Evolutionary conservation across 1,284 basidiomycete genomes (phyloP).

Genomic region (Cutaneotrichosporon sp.): DNA sequence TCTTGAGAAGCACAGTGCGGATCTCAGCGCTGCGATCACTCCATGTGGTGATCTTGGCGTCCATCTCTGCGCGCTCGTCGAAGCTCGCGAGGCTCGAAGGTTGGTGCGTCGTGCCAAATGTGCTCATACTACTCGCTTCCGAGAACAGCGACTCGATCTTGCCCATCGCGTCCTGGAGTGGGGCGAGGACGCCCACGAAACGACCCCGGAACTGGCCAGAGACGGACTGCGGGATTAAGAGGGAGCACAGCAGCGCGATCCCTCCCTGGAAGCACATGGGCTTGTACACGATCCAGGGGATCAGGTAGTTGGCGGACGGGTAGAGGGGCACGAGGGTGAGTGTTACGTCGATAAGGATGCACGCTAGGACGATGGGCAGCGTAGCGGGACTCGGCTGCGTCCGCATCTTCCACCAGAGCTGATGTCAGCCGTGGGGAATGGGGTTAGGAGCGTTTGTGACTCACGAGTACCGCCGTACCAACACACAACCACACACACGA

Average conservation of each 20-base stretch:
- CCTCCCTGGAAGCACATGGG: slow-evolving; percentile 50
- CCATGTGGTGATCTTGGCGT: slow-evolving; percentile 36
- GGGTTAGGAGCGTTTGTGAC: slow-evolving; percentile 11
- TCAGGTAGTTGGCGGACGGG: slow-evolving; percentile 36
- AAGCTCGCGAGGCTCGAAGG: not conserved
- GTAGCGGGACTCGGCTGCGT: slow-evolving; percentile 51
- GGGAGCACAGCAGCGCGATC: slow-evolving; percentile 36
- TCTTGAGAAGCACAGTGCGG: slow-evolving; percentile 35
- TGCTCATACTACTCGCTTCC: slow-evolving; percentile 14
- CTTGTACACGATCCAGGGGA: slow-evolving; percentile 45
- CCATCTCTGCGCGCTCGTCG: slow-evolving; percentile 9
- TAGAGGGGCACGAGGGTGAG: slow-evolving; percentile 43
- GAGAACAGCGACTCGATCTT: slow-evolving; percentile 41
- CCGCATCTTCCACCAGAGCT: slow-evolving; percentile 50
- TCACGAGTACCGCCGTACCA: slow-evolving; percentile 41
- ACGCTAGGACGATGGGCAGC: slow-evolving; percentile 47
- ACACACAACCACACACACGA: slow-evolving; percentile 44
- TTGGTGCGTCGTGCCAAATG: not conserved
- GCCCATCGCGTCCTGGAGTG: slow-evolving; percentile 34
- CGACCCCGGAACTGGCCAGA: slow-evolving; percentile 45
- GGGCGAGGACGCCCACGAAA: slow-evolving; percentile 39
- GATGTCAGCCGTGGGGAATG: not conserved
- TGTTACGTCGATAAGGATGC: slow-evolving; percentile 47
- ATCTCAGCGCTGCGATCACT: slow-evolving; percentile 37
- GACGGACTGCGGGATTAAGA: slow-evolving; percentile 51